A percentile compares a stretch with the other conserved stretches of the same genome.
Conservation (phyloP, 768 basidiomycete genomes). For the Xerocomus brunneocitrinus region DNA sequence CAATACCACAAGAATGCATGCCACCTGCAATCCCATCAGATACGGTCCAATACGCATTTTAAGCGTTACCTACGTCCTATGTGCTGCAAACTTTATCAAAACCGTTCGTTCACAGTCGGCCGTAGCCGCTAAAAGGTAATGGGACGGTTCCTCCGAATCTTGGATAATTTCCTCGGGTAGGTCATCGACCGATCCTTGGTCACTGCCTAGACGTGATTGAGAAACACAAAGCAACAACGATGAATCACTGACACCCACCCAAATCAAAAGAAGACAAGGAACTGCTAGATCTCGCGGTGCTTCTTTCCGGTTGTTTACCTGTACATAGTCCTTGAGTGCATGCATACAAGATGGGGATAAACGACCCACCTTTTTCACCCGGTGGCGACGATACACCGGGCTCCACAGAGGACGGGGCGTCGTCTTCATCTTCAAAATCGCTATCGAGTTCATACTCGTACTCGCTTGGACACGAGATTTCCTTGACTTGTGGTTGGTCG, state of each 20-base stretch:
- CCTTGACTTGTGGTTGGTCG: background rate
- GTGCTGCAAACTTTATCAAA: slow-evolving; percentile 8
- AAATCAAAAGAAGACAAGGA: slow-evolving; percentile 11
- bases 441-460: slow-evolving; percentile 24
- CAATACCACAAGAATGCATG: slow-evolving; percentile 15
- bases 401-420: background rate
- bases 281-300: background rate
- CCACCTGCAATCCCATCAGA: slow-evolving; percentile 6
- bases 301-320: slow-evolving; percentile 7
- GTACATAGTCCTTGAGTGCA: background rate
- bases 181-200: background rate
- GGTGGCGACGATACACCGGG: background rate
- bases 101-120: background rate
- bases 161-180: slow-evolving; percentile 7
- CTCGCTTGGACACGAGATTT: slow-evolving; percentile 5
- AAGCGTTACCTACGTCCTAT: slow-evolving; percentile 7
- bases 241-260: slow-evolving; percentile 4
- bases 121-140: background rate
- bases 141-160: background rate
- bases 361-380: background rate
- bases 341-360: background rate
- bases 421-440: slow-evolving; percentile 23
- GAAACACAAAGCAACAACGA: background rate
- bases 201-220: slow-evolving; percentile 9
- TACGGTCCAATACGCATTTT: background rate